Evolutionary conservation across 2,329 filamentous ascomycete genomes (phyloP).

Genomic region (Tolypocladium tundrense): DNA sequence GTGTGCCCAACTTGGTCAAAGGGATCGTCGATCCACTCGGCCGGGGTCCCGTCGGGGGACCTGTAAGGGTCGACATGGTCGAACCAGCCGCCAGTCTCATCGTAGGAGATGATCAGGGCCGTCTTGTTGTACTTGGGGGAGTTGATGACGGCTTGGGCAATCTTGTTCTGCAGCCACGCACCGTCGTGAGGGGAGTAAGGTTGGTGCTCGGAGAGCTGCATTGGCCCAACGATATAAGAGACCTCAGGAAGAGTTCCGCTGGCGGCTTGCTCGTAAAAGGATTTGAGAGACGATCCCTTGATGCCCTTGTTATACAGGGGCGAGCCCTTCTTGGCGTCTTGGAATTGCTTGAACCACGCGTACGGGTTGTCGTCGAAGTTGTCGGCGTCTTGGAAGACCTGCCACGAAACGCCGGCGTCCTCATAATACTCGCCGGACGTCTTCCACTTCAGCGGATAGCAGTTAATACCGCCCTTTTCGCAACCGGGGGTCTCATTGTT

Average conservation of each 20-base stretch:
- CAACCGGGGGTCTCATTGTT: constrained; percentile 39
- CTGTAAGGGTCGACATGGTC: constrained; percentile 43
- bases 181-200: constrained; percentile 43
- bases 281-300: constrained; percentile 33
- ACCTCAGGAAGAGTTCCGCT: constrained; percentile 41
- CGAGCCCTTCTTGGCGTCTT: constrained; percentile 30
- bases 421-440: constrained; percentile 39
- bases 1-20: constrained; percentile 26
- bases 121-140: constrained; percentile 39
- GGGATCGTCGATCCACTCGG: constrained; percentile 40
- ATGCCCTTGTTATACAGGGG: constrained; percentile 34
- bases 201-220: constrained; percentile 41
- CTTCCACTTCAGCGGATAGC: constrained; percentile 44
- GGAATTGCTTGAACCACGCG: constrained; percentile 44
- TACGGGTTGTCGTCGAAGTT: constrained; percentile 45
- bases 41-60: constrained; percentile 35
- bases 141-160: constrained; percentile 38
- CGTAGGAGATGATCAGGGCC: constrained; percentile 32
- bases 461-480: constrained; percentile 33
- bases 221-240: constrained; percentile 39
- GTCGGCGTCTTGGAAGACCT: constrained; percentile 37
- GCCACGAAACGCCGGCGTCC: constrained; percentile 37
- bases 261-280: constrained; percentile 38
- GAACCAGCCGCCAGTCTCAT: constrained; percentile 43
- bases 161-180: constrained; percentile 43